Evolutionary conservation across 2,329 filamentous ascomycete species (phyloP).

Genomic region (Paraphaeosphaeria sporulosa): DNA sequence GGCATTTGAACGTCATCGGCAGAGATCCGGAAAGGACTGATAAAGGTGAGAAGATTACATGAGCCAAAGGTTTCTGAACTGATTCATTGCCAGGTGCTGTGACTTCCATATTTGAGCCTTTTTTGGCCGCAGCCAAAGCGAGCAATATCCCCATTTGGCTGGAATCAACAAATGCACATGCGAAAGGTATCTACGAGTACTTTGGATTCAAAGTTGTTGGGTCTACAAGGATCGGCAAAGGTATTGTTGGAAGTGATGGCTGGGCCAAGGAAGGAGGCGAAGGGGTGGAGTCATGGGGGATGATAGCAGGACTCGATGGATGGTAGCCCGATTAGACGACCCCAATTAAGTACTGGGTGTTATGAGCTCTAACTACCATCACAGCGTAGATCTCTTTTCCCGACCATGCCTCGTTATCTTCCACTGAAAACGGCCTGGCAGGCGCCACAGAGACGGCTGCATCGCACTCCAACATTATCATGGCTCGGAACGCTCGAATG

Average conservation of each 20-base stretch:
- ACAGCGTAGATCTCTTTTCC: too few species aligned
- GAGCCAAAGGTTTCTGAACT: background rate
- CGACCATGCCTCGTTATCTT: too few species aligned
- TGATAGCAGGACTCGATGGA: slow-evolving; percentile 12
- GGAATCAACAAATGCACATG: slow-evolving; percentile 13
- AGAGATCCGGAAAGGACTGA: slow-evolving; percentile 3
- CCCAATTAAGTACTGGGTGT: background rate
- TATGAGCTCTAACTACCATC: too few species aligned
- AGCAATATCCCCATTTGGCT: slow-evolving; percentile 11
- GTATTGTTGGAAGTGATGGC: slow-evolving; percentile 10
- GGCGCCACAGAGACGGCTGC: too few species aligned
- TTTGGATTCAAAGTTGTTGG: slow-evolving; percentile 13
- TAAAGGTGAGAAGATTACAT: background rate
- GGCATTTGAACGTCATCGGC: slow-evolving; percentile 9
- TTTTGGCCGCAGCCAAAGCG: slow-evolving; percentile 7
- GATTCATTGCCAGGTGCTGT: slow-evolving; percentile 6
- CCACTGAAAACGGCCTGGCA: too few species aligned
- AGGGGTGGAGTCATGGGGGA: slow-evolving; percentile 9
- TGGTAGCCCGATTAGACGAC: background rate
- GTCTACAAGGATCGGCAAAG: slow-evolving; percentile 4
- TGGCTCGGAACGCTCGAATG: too few species aligned
- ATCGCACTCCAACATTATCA: too few species aligned
- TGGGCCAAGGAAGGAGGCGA: slow-evolving; percentile 11
- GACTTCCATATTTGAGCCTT: slow-evolving; percentile 5
- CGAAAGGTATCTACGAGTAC: slow-evolving; percentile 7